Evolutionary conservation across 2,329 filamentous ascomycete species (phyloP), one percentile per base, ranked within the genome.

Genomic region (Endocalyx cinctus): DNA sequence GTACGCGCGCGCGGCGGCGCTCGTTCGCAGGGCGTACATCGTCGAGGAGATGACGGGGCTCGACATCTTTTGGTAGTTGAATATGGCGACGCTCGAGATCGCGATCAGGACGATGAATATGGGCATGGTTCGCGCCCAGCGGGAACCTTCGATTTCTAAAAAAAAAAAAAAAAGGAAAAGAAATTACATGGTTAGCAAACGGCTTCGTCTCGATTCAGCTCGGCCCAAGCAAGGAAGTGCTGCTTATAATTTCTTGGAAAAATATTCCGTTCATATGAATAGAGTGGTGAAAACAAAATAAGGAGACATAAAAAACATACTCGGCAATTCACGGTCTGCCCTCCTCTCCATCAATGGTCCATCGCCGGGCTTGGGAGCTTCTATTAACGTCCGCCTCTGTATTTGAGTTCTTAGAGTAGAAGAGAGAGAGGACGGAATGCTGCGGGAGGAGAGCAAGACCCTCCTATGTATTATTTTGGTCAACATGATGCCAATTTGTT

Each of bases 21-120:
- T 87, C 3, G 86, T 94, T 44, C 92, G 85, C 43, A 98, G 75
- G 1, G 90, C 85, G 70, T 97, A 98, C 17, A 98, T 76, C 5
- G 88, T 92, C 35, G 84, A 87, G 35, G 79, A 79, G n/a, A 96
- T 85, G 18, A 90, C 77, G 34, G 84, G 85, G 17, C 81, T 87
- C n/a, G 85, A 87, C 37, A 82, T 79, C 62, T 96, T 96, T 62
- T 98, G 90, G 76, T 98, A 97, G 74, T 98, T 98, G 83, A 98
- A 97, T 62, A 98, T 96, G 48, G 84, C 87, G 39, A 94, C 67
- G 46, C 82, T 81, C 46, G 82, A 83, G 35, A 73, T 70, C 30
- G 77, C 74, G 48, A 95, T 78, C 43, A 87, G 68, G 43, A 75
- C 62, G 33, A 83, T 58, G 72, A 97, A 97, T 57, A 94, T 66